Evolutionary conservation across 768 basidiomycete genomes (phyloP).

Genomic region (Lactarius indigo): DNA sequence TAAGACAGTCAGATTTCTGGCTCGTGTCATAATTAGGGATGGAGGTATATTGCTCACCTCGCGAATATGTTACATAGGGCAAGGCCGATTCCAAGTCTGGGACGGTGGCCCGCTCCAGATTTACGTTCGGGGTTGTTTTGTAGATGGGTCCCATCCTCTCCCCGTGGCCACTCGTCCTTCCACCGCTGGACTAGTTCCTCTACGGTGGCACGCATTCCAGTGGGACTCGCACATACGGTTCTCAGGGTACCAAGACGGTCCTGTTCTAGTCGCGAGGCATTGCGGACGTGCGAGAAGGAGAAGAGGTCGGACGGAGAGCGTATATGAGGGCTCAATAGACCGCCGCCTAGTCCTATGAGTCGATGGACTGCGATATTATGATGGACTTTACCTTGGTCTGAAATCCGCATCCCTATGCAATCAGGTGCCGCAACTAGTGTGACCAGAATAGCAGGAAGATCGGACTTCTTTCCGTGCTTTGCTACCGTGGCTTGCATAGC

Average conservation of each 20-base stretch:
- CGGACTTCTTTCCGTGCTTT: conserved; percentile 42
- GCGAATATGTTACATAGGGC: conserved; percentile 90
- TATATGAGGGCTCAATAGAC: conserved; percentile 53
- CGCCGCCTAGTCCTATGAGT: conserved; percentile 53
- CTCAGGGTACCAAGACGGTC: conserved; percentile 67
- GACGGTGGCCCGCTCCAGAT: conserved; percentile 49
- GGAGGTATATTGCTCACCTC: conserved; percentile 45
- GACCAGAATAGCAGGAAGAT: conserved; percentile 60
- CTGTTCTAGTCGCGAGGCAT: conserved; percentile 63
- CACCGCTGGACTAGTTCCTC: conserved; percentile 67
- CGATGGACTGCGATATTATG: conserved; percentile 5
- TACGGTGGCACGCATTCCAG: conserved; percentile 73
- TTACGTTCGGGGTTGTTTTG: conserved; percentile 40
- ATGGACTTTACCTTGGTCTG: conserved; percentile 68
- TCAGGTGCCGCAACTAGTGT: conserved; percentile 75
- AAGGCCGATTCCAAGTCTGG: conserved; percentile 74
- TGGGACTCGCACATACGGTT: conserved; percentile 52
- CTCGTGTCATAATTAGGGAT: neutral
- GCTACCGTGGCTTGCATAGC: conserved; percentile 66
- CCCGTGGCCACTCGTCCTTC: conserved; percentile 34
- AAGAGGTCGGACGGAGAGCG: conserved; percentile 73
- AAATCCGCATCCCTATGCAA: conserved; percentile 77
- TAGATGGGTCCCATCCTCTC: conserved; percentile 27
- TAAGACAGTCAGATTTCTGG: conserved; percentile 28
- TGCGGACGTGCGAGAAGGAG: conserved; percentile 85